A percentile compares a stretch with the other conserved stretches of the same genome.
These are phyloP conservation scores for Yamadazyma tumulicola DNA, from an alignment of 805 yeast species.

Conservation along the genomic window DNA sequence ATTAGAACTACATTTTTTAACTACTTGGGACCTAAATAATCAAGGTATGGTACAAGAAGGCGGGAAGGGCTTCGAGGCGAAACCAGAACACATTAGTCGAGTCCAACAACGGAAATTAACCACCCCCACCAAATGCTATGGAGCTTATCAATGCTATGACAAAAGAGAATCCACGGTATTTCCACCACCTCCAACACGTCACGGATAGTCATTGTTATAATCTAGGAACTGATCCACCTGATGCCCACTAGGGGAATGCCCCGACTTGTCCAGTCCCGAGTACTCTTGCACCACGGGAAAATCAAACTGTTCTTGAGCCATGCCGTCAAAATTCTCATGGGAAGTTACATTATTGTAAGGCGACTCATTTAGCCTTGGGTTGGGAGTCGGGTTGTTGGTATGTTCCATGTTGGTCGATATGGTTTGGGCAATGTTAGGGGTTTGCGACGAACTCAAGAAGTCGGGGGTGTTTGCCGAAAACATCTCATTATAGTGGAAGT, in stretches of 20 bases:
- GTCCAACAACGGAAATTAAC: too few relatives aligned
- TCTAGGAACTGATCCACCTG: conserved; percentile 21
- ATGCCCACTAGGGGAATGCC: conserved; percentile 12
- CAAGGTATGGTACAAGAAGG: too few relatives aligned
- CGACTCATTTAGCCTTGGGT: conserved; percentile 6
- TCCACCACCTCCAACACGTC: too few relatives aligned
- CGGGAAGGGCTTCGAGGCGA: too few relatives aligned
- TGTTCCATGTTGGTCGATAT: conserved; percentile 5
- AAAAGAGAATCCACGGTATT: too few relatives aligned
- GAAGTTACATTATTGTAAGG: conserved; percentile 5
- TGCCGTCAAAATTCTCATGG: conserved; percentile 8
- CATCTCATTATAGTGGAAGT: conserved; percentile 17
- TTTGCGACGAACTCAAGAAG: conserved; percentile 17
- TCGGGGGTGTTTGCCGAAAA: conserved; percentile 22
- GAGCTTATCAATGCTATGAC: too few relatives aligned
- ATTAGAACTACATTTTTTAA: too few relatives aligned
- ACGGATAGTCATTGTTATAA: conserved; percentile 16
- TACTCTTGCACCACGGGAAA: conserved; percentile 15
- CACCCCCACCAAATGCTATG: too few relatives aligned
- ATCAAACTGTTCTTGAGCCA: conserved; percentile 12
- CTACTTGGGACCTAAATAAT: too few relatives aligned
- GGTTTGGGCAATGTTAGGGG: conserved; percentile 12
- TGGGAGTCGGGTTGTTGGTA: conserved; percentile 5
- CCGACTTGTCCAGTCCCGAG: conserved; percentile 14
- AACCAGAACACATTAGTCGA: too few relatives aligned